Evolutionary conservation across 495 filamentous ascomycete genomes (phyloP).

Genomic region (Penicillium lividum): DNA sequence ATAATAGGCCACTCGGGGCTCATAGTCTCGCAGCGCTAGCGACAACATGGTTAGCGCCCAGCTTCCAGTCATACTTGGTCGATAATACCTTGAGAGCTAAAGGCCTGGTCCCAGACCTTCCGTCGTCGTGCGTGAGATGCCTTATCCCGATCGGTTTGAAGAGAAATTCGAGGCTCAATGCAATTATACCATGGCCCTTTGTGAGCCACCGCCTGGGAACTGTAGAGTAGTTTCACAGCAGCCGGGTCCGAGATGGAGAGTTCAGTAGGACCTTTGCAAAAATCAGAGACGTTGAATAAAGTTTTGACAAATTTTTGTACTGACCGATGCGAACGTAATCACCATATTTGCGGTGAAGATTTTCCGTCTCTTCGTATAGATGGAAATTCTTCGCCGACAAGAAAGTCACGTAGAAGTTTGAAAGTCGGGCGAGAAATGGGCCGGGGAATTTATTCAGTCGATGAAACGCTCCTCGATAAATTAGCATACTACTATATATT

Average conservation of each 20-base stretch:
- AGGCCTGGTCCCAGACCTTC: constrained; percentile 43
- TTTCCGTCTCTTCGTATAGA: constrained; percentile 31
- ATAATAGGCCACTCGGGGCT: constrained; percentile 27
- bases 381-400: constrained; percentile 25
- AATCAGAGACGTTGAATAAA: constrained; percentile 10
- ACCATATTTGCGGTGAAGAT: constrained; percentile 49
- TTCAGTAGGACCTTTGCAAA: constrained; percentile 30
- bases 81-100: constrained; percentile 34
- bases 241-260: constrained; percentile 42
- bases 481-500: constrained; percentile 28
- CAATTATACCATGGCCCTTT: constrained; percentile 48
- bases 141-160: constrained; percentile 40
- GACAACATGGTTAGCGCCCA: background rate
- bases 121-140: constrained; percentile 37
- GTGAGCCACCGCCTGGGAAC: constrained; percentile 27
- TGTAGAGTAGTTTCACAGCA: constrained; percentile 34
- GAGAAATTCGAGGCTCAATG: constrained; percentile 27
- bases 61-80: background rate
- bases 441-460: constrained; percentile 40
- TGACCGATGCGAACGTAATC: constrained; percentile 38
- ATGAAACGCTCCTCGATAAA: constrained; percentile 39
- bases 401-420: constrained; percentile 27
- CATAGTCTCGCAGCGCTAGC: constrained; percentile 38
- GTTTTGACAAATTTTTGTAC: background rate
- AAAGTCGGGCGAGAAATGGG: constrained; percentile 35